These are phyloP conservation scores for Manihot esculenta DNA, from an alignment of 441 rosid genomes.

Conservation along the genomic window DNA sequence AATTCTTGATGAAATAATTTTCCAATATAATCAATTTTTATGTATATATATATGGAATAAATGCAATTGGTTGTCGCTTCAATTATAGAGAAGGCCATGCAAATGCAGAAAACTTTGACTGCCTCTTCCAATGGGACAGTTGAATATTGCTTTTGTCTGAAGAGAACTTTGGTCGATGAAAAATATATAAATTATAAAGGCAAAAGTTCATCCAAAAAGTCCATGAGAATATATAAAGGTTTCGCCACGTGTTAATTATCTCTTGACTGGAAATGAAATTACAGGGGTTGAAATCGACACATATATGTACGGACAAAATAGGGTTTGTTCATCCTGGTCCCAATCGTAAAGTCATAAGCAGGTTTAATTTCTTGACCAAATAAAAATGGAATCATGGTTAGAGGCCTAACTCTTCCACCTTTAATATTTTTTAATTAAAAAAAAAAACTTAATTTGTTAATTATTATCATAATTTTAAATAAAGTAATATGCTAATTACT, in stretches of 20 bases:
- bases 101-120: constrained; percentile 30
- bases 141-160: constrained; percentile 2
- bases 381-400: not conserved
- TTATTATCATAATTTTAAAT: not conserved
- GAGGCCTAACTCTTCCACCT: no score
- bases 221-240: not conserved
- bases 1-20: no score
- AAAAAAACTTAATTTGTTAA: not conserved
- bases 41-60: no score
- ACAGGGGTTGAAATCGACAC: no score
- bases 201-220: not conserved
- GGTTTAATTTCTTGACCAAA: not conserved
- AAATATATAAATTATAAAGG: not conserved
- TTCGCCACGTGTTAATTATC: not conserved
- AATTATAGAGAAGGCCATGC: no score
- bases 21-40: no score
- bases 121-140: constrained; percentile 21
- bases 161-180: not conserved
- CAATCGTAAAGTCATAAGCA: constrained; percentile 4
- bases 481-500: no score
- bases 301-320: no score
- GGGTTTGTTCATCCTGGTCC: no score
- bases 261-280: not conserved
- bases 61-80: not conserved
- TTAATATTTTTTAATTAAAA: no score